phyloP scores from a whole-genome alignment of 345 rosid genomes.

The Linum trigynum region DNA sequence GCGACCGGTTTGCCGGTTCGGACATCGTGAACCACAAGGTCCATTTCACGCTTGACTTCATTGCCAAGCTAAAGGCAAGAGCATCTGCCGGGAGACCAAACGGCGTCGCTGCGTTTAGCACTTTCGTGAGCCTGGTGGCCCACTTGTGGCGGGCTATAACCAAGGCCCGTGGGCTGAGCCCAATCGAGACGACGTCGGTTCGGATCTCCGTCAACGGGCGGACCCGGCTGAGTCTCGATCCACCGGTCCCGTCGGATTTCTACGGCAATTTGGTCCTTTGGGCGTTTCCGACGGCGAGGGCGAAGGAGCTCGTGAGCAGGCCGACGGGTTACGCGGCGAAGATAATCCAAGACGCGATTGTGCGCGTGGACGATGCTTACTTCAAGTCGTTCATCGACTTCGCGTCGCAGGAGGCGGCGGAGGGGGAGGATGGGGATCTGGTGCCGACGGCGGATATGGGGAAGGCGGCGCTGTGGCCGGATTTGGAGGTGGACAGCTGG shows the following conservation, averaged over 20 bases:
- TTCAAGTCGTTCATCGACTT: conserved; percentile 25
- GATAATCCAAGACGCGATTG: conserved; percentile 21
- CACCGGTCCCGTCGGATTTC: conserved; percentile 20
- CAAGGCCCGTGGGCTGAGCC: conserved; percentile 15
- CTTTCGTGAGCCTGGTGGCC: conserved; percentile 24
- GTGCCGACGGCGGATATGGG: conserved; percentile 2
- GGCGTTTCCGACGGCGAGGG: conserved; percentile 24
- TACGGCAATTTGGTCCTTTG: conserved; percentile 32
- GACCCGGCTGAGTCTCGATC: conserved; percentile 8
- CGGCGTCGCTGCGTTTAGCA: conserved; percentile 11
- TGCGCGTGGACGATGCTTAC: conserved; percentile 16
- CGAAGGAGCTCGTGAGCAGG: conserved; percentile 18
- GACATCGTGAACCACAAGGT: conserved; percentile 20
- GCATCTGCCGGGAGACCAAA: not conserved
- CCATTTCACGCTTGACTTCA: conserved; percentile 25
- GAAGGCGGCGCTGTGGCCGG: conserved; percentile 13
- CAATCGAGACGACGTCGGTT: conserved; percentile 13
- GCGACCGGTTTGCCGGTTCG: not conserved
- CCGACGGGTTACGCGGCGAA: conserved; percentile 18
- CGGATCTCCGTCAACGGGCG: conserved; percentile 23
- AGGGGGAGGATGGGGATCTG: not conserved
- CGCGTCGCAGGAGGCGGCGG: conserved; percentile 6
- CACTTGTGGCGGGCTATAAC: conserved; percentile 26
- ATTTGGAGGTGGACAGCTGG: conserved; percentile 32
- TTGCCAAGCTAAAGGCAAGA: conserved; percentile 20